Evolutionary conservation across 75 land plant genomes (phyloP), one percentile per base, ranked within the genome.

Genomic region (Selaginella moellendorffii): DNA sequence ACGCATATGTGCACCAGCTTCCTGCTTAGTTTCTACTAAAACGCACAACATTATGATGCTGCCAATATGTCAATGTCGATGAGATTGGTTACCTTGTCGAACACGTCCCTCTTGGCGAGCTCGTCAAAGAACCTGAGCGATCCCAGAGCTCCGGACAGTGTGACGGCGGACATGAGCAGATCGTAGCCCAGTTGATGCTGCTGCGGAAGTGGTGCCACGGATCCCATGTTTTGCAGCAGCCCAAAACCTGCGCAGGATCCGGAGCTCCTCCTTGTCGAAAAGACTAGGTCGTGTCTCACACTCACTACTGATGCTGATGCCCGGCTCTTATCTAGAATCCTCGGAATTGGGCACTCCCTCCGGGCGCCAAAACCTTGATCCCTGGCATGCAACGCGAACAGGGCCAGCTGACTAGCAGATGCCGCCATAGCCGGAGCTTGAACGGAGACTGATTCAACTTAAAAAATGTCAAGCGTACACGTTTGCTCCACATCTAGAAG

Each of bases 1-100:
- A 84, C 61, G 52, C 78, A 86, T 30, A 89, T 80, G 81, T 93
- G 98, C 36, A 89, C 96, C 63, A 93, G 79, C 79, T 93, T 93
- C 71, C 98, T 69, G 62, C 85, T 86, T 72, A 89, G 28, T 66
- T 80, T 85, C 97, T 90, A 63, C 42, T 59, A 42, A 24, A 5
- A 36, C 46, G 14, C 46, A 36, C 46, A 36, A 36, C 46, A 36
- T 36, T n/a, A n/a, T n/a, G n/a, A n/a, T n/a, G n/a, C n/a, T n/a
- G n/a, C n/a, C n/a, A n/a, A n/a, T n/a, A n/a, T n/a, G n/a, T n/a
- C n/a, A n/a, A n/a, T n/a, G n/a, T n/a, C n/a, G n/a, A n/a, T n/a
- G n/a, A n/a, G n/a, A n/a, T n/a, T n/a, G n/a, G n/a, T 30, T 27
- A 88, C 90, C 84, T 83, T 85, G 31, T 85, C 85, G 31, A 88